phyloP scores from a whole-genome alignment of 306 rosid species.

The Oemleria cerasiformis region DNA sequence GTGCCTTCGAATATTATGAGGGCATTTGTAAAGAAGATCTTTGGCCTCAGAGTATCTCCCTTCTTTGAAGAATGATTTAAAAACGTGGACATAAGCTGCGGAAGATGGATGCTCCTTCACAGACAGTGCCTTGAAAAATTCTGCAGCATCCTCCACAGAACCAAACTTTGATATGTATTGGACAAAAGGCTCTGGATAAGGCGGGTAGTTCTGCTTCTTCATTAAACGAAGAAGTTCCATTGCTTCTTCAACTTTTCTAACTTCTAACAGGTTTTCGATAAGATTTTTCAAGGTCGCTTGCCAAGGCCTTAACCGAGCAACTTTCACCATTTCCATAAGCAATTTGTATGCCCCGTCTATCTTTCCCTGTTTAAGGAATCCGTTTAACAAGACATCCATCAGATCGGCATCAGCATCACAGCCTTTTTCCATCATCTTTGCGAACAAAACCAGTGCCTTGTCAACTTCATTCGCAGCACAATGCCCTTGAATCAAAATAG shows the following conservation, averaged over 20 bases:
- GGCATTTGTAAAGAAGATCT: slow-evolving; percentile 65
- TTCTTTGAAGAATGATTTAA: slow-evolving; percentile 59
- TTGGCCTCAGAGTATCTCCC: slow-evolving; percentile 77
- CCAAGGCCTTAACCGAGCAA: slow-evolving; percentile 53
- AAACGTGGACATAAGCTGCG: slow-evolving; percentile 58
- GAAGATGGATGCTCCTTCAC: slow-evolving; percentile 48
- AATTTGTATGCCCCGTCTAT: slow-evolving; percentile 59
- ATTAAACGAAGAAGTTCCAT: slow-evolving; percentile 59
- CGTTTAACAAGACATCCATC: slow-evolving; percentile 54
- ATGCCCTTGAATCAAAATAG: slow-evolving; percentile 86
- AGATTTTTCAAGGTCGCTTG: slow-evolving; percentile 65
- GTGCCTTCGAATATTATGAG: slow-evolving; percentile 56
- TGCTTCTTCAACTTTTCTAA: slow-evolving; percentile 71
- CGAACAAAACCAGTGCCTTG: slow-evolving; percentile 53
- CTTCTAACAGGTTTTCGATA: slow-evolving; percentile 51
- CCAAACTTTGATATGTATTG: slow-evolving; percentile 69
- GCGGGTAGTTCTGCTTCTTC: slow-evolving; percentile 63
- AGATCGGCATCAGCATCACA: slow-evolving; percentile 65
- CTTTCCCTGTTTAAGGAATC: slow-evolving; percentile 52
- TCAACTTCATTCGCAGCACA: slow-evolving; percentile 67
- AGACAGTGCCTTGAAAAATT: slow-evolving; percentile 58
- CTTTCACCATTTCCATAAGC: slow-evolving; percentile 53
- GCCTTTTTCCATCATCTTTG: slow-evolving; percentile 63
- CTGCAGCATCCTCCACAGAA: slow-evolving; percentile 72
- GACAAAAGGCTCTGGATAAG: slow-evolving; percentile 54